Evolutionary conservation across 139 green algal species (phyloP), one percentile per base, ranked within the genome.

Genomic region (Chlamydomonas sp.): DNA sequence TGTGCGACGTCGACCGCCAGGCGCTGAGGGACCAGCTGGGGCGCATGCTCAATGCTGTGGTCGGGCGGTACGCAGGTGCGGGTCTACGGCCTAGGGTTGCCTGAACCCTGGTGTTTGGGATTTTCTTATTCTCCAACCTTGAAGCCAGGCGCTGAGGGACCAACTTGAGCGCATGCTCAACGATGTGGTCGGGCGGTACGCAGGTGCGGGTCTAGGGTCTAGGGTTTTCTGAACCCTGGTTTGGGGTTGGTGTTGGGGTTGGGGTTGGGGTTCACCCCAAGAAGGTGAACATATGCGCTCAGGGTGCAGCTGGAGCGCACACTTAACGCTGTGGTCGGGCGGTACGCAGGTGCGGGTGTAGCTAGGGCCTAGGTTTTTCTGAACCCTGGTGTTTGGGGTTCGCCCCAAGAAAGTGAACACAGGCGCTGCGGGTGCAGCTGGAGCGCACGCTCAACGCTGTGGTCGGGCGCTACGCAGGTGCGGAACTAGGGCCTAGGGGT

Each of bases 161-260:
- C 73, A 83, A 48, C 78, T 96, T 48, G 65, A 71, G 28, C 75
- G 81, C 0, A 49, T 95, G 35, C 69, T 96, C 2, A 87, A 88
- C 29, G 87, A 82, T 0, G 79, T 80, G 20, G 76, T 94, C 0
- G 54, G 6, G 54, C 13, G 6, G 22, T 24, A n/a, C n/a, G n/a
- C n/a, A n/a, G n/a, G n/a, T n/a, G n/a, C n/a, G n/a, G n/a, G 16
- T 16, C 10, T 13, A 54, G 10, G 16, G 13, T 16, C 16, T 54
- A 16, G 43, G 16, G 13, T n/a, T n/a, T n/a, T n/a, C n/a, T n/a
- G n/a, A n/a, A n/a, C n/a, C n/a, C n/a, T n/a, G n/a, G n/a, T n/a
- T n/a, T n/a, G n/a, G n/a, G n/a, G n/a, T n/a, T n/a, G n/a, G n/a
- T n/a, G n/a, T n/a, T n/a, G n/a, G n/a, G n/a, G n/a, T n/a, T n/a